Conservation (phyloP, 352 stramenopile species). For the Phytophthora tubulina region DNA sequence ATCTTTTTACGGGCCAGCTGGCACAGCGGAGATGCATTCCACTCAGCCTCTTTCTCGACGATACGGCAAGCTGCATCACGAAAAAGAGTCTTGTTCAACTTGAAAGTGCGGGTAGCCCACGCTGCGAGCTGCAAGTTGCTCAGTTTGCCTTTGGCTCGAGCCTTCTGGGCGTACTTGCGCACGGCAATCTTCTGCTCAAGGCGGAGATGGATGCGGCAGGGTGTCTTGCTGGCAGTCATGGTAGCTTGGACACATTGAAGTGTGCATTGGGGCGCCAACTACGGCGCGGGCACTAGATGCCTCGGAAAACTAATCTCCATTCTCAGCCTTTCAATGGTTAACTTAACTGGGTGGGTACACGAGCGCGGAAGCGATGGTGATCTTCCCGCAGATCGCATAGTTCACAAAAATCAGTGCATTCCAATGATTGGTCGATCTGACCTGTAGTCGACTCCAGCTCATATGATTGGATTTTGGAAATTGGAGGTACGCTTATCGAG, state of each 20-base stretch:
- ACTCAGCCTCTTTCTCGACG: neutral
- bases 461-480: too few species aligned
- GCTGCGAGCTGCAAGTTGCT: neutral
- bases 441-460: too few species aligned
- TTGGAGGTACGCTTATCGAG: too few species aligned
- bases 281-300: neutral
- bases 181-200: slow-evolving; percentile 4
- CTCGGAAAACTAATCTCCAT: slow-evolving; percentile 2
- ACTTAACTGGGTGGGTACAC: neutral
- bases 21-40: neutral
- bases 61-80: neutral
- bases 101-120: neutral
- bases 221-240: neutral
- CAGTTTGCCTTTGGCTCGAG: neutral
- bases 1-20: neutral
- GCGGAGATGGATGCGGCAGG: neutral
- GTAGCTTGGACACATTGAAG: neutral
- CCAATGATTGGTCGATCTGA: neutral
- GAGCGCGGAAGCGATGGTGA: neutral
- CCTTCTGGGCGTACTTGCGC: neutral
- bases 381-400: neutral
- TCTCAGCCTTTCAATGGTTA: slow-evolving; percentile 9
- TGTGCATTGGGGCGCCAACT: too few species aligned
- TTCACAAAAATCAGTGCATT: slow-evolving; percentile 8
- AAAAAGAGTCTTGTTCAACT: neutral